Base-by-base conservation (phyloP, 2,329 filamentous ascomycete genomes). In the Penicillium sp. region DNA sequence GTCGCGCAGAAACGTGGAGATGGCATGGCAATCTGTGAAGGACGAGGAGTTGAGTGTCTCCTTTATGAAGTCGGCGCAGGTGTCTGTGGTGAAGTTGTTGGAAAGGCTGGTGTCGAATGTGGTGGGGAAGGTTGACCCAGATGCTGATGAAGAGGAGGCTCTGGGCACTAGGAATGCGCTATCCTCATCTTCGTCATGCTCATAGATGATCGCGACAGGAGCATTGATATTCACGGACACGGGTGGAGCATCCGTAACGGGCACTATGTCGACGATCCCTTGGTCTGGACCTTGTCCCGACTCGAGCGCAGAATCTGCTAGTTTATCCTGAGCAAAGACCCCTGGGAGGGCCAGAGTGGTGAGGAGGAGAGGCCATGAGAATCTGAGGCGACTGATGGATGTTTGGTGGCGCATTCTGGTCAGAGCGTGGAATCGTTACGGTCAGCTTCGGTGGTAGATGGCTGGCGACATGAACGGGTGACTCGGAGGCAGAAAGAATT, bases 1-100 rank as follows among this genome's bases (percentile, higher is more conserved):
- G 65, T 91, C 92, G 88, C 96, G 75, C 9, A 98, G 82, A 66
- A 98, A 85, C 70, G 97, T 83, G 1, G 93, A 97, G 61, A 97
- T 83, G 0, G 94, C 92, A 67, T 93, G 87, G 79, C 94, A 98
- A 56, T 84, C 76, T 68, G 86, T 85, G 69, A 95, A 92, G 3
- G 86, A 88, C 6, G 83, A 73, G 72, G 91, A 86, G 51, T 78
- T 79, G 55, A 95, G 83, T 69, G 96, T 87, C 2, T 75, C 76
- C 56, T 85, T 82, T 75, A 96, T 89, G 77, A 94, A 83, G 5
- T 79, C 73, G 15, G 76, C 70, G 51, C 82, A 84, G 55, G 81
- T 78, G 11, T 77, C 70, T 57, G 75, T 76, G 17, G 85, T 84
- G 76, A 91, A 90, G 68, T 90, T 89, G 64, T 83, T 83, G 7